Evolutionary conservation across 2,329 filamentous ascomycete genomes (phyloP), one percentile per base, ranked within the genome.

Genomic region (Chaetoscypha palmicola): DNA sequence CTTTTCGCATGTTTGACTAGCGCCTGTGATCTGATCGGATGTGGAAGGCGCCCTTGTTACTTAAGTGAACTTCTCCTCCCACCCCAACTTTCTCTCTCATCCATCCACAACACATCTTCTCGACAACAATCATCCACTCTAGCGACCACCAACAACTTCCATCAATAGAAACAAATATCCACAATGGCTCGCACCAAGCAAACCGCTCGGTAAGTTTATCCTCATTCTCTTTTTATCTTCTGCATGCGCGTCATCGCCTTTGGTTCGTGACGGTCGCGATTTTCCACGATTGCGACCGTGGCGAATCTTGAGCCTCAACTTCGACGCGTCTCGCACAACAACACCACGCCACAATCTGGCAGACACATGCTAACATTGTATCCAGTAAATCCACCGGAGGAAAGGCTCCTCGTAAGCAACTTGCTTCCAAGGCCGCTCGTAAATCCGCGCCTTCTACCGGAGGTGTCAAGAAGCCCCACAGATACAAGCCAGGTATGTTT

Each of bases 401-500:
- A 76, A 84, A 85, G 76, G 81, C 81, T 60, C 80, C 80, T 53
- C 79, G 81, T 72, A 98, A 98, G 87, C 90, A 96, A 81, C 89
- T 97, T 66, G 91, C 91, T 62, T 95, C 90, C 78, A 86, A 86
- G 79, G 92, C 91, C 59, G 91, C 92, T 64, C 90, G 92, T 76
- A 98, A 98, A 83, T 89, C 84, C 62, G 91, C 92, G 51, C 92
- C 92, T 61, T 95, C 89, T 53, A 97, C 92, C 68, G 92, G 91
- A 64, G 86, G 86, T 82, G 86, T 91, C 80, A 92, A 92, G 86
- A 92, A 92, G 85, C 86, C 86, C 71, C 86, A 90, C 74, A 78
- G 86, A 64, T 79, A 90, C 69, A 90, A 89, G 85, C 86, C 86
- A 65, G 85, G 84, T 73, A 69, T 56, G 66, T 59, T 43, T 34